Evolutionary conservation across 2,329 filamentous ascomycete genomes (phyloP).

Genomic region (Beauveria australis): DNA sequence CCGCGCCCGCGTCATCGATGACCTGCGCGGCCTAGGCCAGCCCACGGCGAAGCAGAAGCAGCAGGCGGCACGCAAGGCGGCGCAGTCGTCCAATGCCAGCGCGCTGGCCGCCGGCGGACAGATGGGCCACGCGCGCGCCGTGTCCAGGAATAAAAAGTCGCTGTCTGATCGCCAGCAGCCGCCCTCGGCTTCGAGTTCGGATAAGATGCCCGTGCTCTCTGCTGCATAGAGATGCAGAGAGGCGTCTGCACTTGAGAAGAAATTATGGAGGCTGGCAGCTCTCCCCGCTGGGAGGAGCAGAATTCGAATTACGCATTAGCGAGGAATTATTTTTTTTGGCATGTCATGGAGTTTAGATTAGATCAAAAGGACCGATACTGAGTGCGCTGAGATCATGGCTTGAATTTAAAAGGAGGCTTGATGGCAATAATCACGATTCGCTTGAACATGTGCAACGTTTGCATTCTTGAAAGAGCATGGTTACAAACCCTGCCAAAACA

Average conservation of each 20-base stretch:
- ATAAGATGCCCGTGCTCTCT: constrained; percentile 10
- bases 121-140: constrained; percentile 31
- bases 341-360: constrained; percentile 7
- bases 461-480: background rate
- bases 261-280: background rate
- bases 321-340: background rate
- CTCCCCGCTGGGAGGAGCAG: background rate
- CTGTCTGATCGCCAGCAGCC: constrained; percentile 21
- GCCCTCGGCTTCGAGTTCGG: background rate
- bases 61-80: constrained; percentile 25
- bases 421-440: background rate
- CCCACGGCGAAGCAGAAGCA: constrained; percentile 27
- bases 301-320: background rate
- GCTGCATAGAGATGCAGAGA: constrained; percentile 10
- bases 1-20: constrained; percentile 58
- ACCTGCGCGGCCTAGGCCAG: constrained; percentile 49
- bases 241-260: background rate
- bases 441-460: background rate
- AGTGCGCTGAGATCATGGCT: background rate
- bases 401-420: background rate
- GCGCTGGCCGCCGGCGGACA: constrained; percentile 42
- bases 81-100: constrained; percentile 24
- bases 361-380: background rate
- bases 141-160: constrained; percentile 23
- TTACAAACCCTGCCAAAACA: background rate